These are phyloP conservation scores for Lachnellula hyalina DNA, from an alignment of 2,329 filamentous ascomycete genomes.

Conservation along the genomic window DNA sequence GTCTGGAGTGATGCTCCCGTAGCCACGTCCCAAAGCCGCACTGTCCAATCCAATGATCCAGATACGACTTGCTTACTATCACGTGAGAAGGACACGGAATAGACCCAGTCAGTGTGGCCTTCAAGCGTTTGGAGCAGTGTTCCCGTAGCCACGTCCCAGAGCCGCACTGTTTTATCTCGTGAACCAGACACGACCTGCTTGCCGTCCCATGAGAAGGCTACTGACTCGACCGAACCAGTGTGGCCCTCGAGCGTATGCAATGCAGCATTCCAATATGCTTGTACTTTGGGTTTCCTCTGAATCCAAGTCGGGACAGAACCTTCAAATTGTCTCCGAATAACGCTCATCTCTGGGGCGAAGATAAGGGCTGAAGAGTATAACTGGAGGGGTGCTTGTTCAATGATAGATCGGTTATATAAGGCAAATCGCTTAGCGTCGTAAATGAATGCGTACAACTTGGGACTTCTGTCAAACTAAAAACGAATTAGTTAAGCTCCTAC, in stretches of 20 bases:
- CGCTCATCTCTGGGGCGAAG: conserved; percentile 26
- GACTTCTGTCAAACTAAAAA: conserved; percentile 7
- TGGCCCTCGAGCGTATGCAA: conserved; percentile 13
- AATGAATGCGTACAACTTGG: conserved; percentile 18
- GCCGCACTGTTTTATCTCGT: conserved; percentile 59
- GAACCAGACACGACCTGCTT: conserved; percentile 4
- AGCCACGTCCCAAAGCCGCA: conserved; percentile 1
- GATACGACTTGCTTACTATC: conserved; percentile 5
- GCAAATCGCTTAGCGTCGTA: conserved; percentile 22
- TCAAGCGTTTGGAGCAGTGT: conserved; percentile 93
- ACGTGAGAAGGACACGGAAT: conserved; percentile 11
- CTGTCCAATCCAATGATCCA: not conserved
- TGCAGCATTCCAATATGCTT: conserved; percentile 11
- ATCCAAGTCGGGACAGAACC: conserved; percentile 18
- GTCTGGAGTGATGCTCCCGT: no score
- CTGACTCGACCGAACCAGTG: not conserved
- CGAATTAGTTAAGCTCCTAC: conserved; percentile 6
- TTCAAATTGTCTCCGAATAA: conserved; percentile 23
- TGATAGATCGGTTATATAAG: conserved; percentile 21
- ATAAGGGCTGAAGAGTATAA: conserved; percentile 26
- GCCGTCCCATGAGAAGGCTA: conserved; percentile 13
- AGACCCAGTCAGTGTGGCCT: conserved; percentile 44
- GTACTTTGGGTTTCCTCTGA: conserved; percentile 9
- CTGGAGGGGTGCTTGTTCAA: conserved; percentile 24
- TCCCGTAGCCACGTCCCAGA: conserved; percentile 38